Percentiles rank a stretch among this genome's conserved stretches.
Conservation (phyloP, 768 basidiomycete species). For the Candolleomyces efflorescens region DNA sequence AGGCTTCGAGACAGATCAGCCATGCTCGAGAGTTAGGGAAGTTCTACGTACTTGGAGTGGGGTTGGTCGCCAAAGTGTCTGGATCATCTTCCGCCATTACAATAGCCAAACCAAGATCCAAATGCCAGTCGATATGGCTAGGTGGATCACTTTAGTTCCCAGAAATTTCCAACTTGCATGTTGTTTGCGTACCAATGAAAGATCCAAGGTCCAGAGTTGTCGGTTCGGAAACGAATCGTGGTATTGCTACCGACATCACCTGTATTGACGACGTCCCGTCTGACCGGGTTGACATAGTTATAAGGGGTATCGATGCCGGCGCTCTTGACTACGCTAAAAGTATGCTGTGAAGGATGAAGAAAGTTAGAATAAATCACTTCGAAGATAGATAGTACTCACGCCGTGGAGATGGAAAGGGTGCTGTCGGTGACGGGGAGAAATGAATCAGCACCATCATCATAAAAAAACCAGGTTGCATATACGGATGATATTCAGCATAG, state of each 20-base stretch:
- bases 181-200: slow-evolving; percentile 31
- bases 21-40: background rate
- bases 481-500: too few species aligned
- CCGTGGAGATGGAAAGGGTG: slow-evolving; percentile 49
- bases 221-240: slow-evolving; percentile 59
- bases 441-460: too few species aligned
- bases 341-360: slow-evolving; percentile 16
- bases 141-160: background rate
- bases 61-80: slow-evolving; percentile 4
- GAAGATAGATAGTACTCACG: slow-evolving; percentile 22
- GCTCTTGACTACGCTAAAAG: slow-evolving; percentile 39
- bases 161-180: background rate
- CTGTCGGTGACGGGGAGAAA: background rate
- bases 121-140: slow-evolving; percentile 1
- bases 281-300: slow-evolving; percentile 50
- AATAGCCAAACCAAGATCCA: slow-evolving; percentile 27
- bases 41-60: slow-evolving; percentile 15
- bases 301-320: slow-evolving; percentile 29
- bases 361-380: background rate
- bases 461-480: too few species aligned
- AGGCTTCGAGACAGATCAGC: slow-evolving; percentile 10
- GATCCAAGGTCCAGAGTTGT: slow-evolving; percentile 66
- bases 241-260: slow-evolving; percentile 35
- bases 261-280: slow-evolving; percentile 54
- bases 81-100: slow-evolving; percentile 29